A percentile compares a stretch with the other conserved stretches of the same genome.
Evolutionary conservation across 345 rosid genomes (phyloP).

Genomic region (Arabidopsis thaliana): TAIR10.1 NC_003075.7:15656501-15657000

Average conservation of each 20-base stretch:
- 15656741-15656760: conserved; percentile 32
- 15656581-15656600: conserved; percentile 34
- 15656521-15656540: conserved; percentile 5
- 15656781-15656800: conserved; percentile 20
- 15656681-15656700: conserved; percentile 30
- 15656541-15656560: conserved; percentile 36
- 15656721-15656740: conserved; percentile 37
- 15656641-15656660: conserved; percentile 32
- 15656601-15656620: conserved; percentile 41
- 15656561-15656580: conserved; percentile 40
- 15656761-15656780: background rate
- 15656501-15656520: conserved; percentile 35
- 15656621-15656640: background rate
- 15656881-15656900: background rate
- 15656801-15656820: conserved; percentile 33
- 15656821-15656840: background rate
- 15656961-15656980: conserved; percentile 7
- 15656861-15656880: conserved; percentile 26
- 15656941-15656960: background rate
- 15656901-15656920: conserved; percentile 21
- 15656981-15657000: background rate
- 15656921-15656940: background rate
- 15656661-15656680: conserved; percentile 26
- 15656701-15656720: conserved; percentile 48
- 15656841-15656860: conserved; percentile 15